Evolutionary conservation across 371 early-diverging fungal genomes (phyloP).

Genomic region (Haplosporangium sp.): DNA sequence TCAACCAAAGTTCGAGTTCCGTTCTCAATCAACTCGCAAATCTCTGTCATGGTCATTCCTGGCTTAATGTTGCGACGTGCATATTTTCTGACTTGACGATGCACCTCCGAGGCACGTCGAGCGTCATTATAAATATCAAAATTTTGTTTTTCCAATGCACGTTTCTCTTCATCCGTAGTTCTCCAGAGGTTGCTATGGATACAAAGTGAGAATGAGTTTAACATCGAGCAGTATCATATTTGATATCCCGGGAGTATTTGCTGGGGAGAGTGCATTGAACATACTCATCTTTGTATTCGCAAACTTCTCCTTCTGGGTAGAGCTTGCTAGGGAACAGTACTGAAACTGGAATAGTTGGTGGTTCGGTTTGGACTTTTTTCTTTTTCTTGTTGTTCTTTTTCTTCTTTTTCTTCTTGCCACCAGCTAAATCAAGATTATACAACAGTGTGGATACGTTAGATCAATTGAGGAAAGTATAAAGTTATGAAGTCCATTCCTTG

Average conservation of each 20-base stretch:
- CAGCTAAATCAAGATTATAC: slow-evolving; percentile 2
- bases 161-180: slow-evolving; percentile 85
- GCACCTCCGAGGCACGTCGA: slow-evolving; percentile 93
- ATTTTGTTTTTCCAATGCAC: slow-evolving; percentile 74
- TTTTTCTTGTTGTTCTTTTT: slow-evolving; percentile 77
- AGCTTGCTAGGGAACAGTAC: slow-evolving; percentile 72
- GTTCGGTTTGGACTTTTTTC: slow-evolving; percentile 70
- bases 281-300: slow-evolving; percentile 84
- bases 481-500: background rate
- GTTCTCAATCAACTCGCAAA: slow-evolving; percentile 96
- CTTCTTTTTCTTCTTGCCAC: slow-evolving; percentile 71
- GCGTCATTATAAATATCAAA: slow-evolving; percentile 83
- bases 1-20: slow-evolving; percentile 92
- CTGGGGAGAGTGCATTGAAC: background rate
- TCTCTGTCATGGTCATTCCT: slow-evolving; percentile 96
- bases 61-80: slow-evolving; percentile 91
- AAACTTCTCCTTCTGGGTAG: slow-evolving; percentile 79
- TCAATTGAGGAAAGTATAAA: background rate
- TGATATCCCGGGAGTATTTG: background rate
- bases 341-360: slow-evolving; percentile 82
- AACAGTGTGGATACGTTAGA: background rate
- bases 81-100: slow-evolving; percentile 89
- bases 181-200: slow-evolving; percentile 73
- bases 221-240: background rate
- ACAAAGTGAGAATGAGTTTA: background rate